A percentile compares a stretch with the other conserved stretches of the same genome.
Evolutionary conservation across 129 eudicot species (phyloP).

Genomic region (Cynara cardunculus): DNA sequence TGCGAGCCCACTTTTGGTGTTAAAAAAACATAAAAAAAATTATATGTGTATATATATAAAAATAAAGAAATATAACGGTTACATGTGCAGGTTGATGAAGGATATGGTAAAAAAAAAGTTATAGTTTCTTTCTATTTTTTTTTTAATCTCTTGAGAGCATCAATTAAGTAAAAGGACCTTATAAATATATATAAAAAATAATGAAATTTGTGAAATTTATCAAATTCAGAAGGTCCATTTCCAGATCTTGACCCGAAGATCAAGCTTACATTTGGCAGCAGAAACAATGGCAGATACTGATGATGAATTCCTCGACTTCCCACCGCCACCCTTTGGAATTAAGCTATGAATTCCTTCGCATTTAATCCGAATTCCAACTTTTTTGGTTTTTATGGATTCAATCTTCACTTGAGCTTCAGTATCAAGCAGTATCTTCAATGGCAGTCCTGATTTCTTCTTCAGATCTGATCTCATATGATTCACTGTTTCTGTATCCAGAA

Average conservation of each 20-base stretch:
- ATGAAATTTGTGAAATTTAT: not conserved
- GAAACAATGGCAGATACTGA: constrained; percentile 48
- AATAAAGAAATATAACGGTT: constrained; percentile 24
- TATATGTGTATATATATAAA: not conserved
- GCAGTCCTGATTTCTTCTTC: constrained; percentile 57
- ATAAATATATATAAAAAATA: not conserved
- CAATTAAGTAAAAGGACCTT: constrained; percentile 6
- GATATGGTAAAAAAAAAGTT: not conserved
- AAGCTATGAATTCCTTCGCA: constrained; percentile 66
- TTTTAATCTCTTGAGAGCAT: constrained; percentile 12
- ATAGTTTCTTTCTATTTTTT: constrained; percentile 1
- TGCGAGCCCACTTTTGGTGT: not conserved
- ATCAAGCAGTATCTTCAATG: constrained; percentile 50
- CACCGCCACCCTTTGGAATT: constrained; percentile 41
- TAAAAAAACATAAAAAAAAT: not conserved
- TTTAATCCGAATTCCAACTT: constrained; percentile 64
- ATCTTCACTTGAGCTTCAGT: constrained; percentile 52
- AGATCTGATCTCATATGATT: constrained; percentile 57
- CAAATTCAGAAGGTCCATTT: constrained; percentile 67
- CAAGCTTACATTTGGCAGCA: constrained; percentile 74
- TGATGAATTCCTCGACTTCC: constrained; percentile 26
- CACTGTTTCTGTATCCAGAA: constrained; percentile 53
- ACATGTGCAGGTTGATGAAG: constrained; percentile 15
- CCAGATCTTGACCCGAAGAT: constrained; percentile 96
- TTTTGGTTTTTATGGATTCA: constrained; percentile 50